Evolutionary conservation across 177 flowering plant species (phyloP), one percentile per base, ranked within the genome.

Genomic region (Vitis hybrid): DNA sequence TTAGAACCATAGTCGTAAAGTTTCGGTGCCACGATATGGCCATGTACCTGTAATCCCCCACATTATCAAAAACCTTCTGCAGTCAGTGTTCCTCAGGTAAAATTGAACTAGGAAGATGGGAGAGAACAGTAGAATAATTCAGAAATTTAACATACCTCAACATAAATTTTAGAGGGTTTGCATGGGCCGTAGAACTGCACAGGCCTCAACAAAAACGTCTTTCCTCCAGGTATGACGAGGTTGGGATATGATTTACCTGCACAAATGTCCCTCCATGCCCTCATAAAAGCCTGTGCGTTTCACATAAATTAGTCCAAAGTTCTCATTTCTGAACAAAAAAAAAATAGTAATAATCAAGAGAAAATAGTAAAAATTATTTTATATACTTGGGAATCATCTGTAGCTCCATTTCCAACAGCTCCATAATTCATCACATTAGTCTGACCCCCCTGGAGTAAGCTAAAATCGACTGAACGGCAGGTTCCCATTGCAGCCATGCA

Each of bases 101-200:
- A 24, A 24, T 2, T 24, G 27, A 24, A 24, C 27, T 24, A 24
- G 27, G 27, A 24, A 24, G 27, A 24, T 24, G 27, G 27, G 27
- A 24, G 27, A 24, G 27, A 24, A 24, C 27, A 24, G 27, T 24
- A 24, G 27, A 24, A 24, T 24, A 24, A 24, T 24, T 24, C 27
- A 24, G 27, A 24, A 24, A 24, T 24, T n/a, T n/a, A 46, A 15
- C 13, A 50, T 77, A 82, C 83, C 76, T 61, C 48, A 56, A 83
- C 71, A 63, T 14, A 27, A 48, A 81, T 67, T 7, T 0, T 19
- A 6, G 57, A 1, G 13, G 81, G 21, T 2, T 67, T 65, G 82
- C 86, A 83, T 4, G 86, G 84, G 10, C 86, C 86, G 0, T 5
- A 11, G 59, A 83, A 81, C 11, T n/a, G 66, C 52, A 73, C 16